Percentiles rank a stretch among this genome's conserved stretches.
Evolutionary conservation across 75 land plant species (phyloP).

Genomic region (Selaginella tamariscina): DNA sequence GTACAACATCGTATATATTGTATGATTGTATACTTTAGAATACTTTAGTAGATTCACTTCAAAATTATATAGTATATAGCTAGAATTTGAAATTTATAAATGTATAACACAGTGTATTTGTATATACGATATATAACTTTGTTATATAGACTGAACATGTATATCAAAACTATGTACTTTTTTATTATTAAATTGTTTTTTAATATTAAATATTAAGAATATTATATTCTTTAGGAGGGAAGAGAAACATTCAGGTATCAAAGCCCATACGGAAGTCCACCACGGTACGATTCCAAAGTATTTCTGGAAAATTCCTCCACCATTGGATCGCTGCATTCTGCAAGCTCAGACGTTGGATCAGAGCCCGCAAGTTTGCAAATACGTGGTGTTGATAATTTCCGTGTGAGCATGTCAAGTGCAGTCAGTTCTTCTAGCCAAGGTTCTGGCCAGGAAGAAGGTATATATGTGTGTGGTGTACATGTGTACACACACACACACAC

Average conservation of each 20-base stretch:
- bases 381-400: slow-evolving; percentile 28
- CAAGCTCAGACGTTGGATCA: slow-evolving; percentile 31
- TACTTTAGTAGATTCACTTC: no score
- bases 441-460: slow-evolving; percentile 68
- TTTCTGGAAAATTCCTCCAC: slow-evolving; percentile 27
- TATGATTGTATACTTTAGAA: no score
- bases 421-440: slow-evolving; percentile 89
- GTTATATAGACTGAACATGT: no score
- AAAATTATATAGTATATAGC: no score
- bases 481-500: no score
- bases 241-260: slow-evolving; percentile 26
- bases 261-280: slow-evolving; percentile 41
- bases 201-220: background rate
- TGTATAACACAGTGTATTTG: no score
- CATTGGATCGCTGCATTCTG: slow-evolving; percentile 30
- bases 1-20: no score
- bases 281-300: slow-evolving; percentile 29
- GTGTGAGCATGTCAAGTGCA: slow-evolving; percentile 79
- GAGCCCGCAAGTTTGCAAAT: slow-evolving; percentile 30
- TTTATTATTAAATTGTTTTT: no score
- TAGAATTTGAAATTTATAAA: no score
- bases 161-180: no score
- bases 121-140: no score
- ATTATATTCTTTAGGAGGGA: slow-evolving; percentile 26
- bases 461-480: no score